Percentiles rank a stretch among this genome's conserved stretches.
Conservation (phyloP, 805 yeast species). For the Zygosaccharomyces lentus region DNA sequence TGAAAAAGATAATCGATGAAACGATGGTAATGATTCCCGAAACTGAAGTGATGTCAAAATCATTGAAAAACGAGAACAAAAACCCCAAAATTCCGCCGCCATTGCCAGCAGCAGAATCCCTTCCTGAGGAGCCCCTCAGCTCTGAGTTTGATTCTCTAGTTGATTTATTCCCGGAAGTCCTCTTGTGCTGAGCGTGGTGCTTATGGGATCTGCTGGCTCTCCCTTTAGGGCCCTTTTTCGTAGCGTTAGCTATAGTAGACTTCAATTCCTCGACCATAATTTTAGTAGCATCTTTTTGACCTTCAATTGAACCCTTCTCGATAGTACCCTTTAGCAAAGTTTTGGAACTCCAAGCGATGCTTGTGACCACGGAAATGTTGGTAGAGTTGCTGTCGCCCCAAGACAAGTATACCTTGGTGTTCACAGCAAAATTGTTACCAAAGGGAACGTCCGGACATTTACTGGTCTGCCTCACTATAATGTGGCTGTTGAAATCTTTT, state of each 20-base stretch:
- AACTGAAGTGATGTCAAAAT: constrained; percentile 22
- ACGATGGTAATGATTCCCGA: constrained; percentile 13
- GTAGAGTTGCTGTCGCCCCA: constrained; percentile 60
- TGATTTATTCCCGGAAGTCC: constrained; percentile 7
- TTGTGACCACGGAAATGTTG: constrained; percentile 49
- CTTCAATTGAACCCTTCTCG: constrained; percentile 71
- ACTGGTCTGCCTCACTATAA: constrained; percentile 49
- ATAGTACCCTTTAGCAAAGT: constrained; percentile 74
- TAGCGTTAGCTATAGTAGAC: constrained; percentile 28
- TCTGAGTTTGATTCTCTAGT: constrained; percentile 11
- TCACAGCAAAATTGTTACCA: constrained; percentile 63
- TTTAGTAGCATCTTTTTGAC: constrained; percentile 58
- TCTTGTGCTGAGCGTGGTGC: constrained; percentile 6
- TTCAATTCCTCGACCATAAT: constrained; percentile 43
- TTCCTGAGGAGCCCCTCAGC: background rate
- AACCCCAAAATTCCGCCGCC: constrained; percentile 3
- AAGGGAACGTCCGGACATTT: constrained; percentile 73
- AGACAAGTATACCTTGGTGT: constrained; percentile 53
- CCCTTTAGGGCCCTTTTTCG: constrained; percentile 7
- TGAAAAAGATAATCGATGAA: constrained; percentile 8
- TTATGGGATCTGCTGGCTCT: constrained; percentile 17
- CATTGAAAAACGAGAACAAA: constrained; percentile 8
- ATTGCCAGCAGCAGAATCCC: background rate
- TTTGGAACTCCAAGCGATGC: constrained; percentile 66
- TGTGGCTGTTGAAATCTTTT: constrained; percentile 41